Evolutionary conservation across 805 yeast genomes (phyloP).

Genomic region (Kodamaea lidongshanica): DNA sequence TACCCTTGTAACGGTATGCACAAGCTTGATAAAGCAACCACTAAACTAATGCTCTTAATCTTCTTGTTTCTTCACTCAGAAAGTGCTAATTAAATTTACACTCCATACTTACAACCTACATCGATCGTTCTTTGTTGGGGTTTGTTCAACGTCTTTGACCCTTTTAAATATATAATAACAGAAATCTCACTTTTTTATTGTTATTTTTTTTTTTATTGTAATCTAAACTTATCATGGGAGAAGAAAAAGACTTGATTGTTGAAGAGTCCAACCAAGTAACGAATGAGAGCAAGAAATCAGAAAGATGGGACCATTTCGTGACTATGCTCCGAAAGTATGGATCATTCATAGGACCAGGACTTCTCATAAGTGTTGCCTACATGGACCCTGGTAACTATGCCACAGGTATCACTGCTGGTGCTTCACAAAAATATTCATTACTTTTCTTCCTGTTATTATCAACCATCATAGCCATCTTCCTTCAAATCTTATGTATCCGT

Average conservation of each 20-base stretch:
- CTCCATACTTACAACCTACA: too few relatives aligned
- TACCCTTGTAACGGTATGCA: too few relatives aligned
- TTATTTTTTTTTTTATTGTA: too few relatives aligned
- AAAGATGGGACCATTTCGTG: slow-evolving; percentile 2
- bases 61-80: too few relatives aligned
- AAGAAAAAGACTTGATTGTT: not conserved
- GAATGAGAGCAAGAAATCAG: not conserved
- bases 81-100: too few relatives aligned
- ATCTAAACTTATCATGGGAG: slow-evolving; percentile 1
- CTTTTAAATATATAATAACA: too few relatives aligned
- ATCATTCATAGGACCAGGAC: slow-evolving; percentile 42
- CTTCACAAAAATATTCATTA: slow-evolving; percentile 37
- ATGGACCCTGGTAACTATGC: slow-evolving; percentile 52
- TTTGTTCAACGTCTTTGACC: too few relatives aligned
- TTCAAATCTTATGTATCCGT: slow-evolving; percentile 40
- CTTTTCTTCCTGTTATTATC: slow-evolving; percentile 39
- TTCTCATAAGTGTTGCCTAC: slow-evolving; percentile 44
- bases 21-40: too few relatives aligned
- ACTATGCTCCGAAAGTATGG: slow-evolving; percentile 27
- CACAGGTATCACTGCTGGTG: slow-evolving; percentile 44
- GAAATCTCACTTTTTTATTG: too few relatives aligned
- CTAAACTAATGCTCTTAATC: too few relatives aligned
- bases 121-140: too few relatives aligned
- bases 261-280: slow-evolving; percentile 1
- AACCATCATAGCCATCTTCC: slow-evolving; percentile 41